Percentiles rank a stretch among this genome's conserved stretches.
These are phyloP conservation scores for Russula sp. DNA, from an alignment of 768 basidiomycete genomes.

Conservation along the genomic window DNA sequence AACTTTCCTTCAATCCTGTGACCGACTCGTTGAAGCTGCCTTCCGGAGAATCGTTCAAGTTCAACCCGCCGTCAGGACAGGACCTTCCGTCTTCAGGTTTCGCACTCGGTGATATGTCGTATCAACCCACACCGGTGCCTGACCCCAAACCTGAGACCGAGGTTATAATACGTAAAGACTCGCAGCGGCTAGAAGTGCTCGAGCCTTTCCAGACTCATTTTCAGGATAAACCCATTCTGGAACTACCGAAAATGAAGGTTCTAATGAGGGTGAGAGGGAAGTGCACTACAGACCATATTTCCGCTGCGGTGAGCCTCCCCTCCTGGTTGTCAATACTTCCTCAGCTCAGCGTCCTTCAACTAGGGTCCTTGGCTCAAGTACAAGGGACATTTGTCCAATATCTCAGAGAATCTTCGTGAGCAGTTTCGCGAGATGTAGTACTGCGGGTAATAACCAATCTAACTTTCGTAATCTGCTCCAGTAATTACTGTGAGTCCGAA, in stretches of 20 bases:
- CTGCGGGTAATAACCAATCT: neutral
- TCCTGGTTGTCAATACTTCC: neutral
- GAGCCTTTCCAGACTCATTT: constrained; percentile 85
- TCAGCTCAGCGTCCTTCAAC: neutral
- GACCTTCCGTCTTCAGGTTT: constrained; percentile 85
- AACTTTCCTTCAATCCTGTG: constrained; percentile 89
- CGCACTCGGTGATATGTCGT: constrained; percentile 64
- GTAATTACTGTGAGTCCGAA: constrained; percentile 70
- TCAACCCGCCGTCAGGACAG: constrained; percentile 78
- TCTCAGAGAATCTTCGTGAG: constrained; percentile 91
- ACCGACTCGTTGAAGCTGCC: constrained; percentile 67
- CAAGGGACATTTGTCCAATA: constrained; percentile 95
- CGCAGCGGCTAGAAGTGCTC: constrained; percentile 82
- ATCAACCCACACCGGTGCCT: constrained; percentile 75
- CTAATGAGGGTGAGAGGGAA: constrained; percentile 94
- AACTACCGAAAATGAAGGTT: constrained; percentile 80
- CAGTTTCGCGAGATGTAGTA: constrained; percentile 27
- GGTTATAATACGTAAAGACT: constrained; percentile 72
- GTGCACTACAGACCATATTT: constrained; percentile 99
- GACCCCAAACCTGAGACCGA: constrained; percentile 71
- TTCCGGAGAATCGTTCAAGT: constrained; percentile 78
- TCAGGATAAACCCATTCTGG: constrained; percentile 51
- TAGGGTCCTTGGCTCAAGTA: constrained; percentile 98
- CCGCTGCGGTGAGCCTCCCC: constrained; percentile 67
- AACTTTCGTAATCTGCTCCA: constrained; percentile 34